Evolutionary conservation across 306 rosid species (phyloP), one percentile per base, ranked within the genome.

Genomic region (Urtica urens): DNA sequence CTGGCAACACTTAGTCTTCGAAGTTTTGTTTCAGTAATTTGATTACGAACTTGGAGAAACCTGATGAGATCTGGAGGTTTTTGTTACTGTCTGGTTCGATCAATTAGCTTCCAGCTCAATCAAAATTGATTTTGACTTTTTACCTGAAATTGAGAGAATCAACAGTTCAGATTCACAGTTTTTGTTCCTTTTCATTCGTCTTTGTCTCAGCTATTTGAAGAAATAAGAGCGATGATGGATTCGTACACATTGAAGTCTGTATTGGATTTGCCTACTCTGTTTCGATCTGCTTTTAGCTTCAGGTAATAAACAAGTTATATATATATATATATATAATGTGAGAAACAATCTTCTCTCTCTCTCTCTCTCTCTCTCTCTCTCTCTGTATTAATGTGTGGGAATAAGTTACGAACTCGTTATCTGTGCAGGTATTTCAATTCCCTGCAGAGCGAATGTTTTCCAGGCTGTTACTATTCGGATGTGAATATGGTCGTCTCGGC

Each of bases 371-470:
- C n/a, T n/a, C n/a, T n/a, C n/a, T n/a, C n/a, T n/a, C n/a, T n/a
- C n/a, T n/a, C n/a, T n/a, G n/a, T n/a, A n/a, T n/a, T n/a, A n/a
- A n/a, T n/a, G n/a, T n/a, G n/a, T n/a, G n/a, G n/a, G n/a, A n/a
- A n/a, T n/a, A n/a, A n/a, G n/a, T n/a, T n/a, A n/a, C n/a, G n/a
- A 14, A 24, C 15, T 30, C 26, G 12, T 29, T 23, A 14, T 20
- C 34, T 30, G 12, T 67, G 56, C 76, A 88, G 97, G 74, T 88
- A 84, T 63, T 88, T 88, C 58, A 88, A 88, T 65, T 88, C 97
- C 8, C 80, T 88, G 61, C 97, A 88, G 82, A 88, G 95, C 58
- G 97, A 88, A 65, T 88, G 97, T 63, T 84, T 88, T 72, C 82
- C 93, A 28, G 53, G 67, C 57, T 88, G 97, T 72, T 78, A 81